Conservation (phyloP, 495 filamentous ascomycete genomes). For the Talaromyces trachyspermus region DNA sequence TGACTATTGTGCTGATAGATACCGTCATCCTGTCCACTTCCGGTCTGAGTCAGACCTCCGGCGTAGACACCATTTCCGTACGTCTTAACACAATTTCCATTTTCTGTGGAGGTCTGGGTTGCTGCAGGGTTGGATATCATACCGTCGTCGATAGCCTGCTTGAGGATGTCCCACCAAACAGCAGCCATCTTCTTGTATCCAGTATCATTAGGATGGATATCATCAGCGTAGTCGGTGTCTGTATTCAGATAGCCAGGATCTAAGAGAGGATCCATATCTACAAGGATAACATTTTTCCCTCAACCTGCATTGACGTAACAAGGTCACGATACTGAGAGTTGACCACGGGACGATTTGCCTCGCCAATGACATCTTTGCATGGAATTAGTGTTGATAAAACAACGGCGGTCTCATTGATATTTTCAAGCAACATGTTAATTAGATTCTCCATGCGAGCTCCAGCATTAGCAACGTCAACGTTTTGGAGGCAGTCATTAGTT, state of each 20-base stretch:
- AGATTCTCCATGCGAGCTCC: background rate
- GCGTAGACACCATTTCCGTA: background rate
- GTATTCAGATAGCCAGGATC: no score
- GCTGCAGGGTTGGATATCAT: background rate
- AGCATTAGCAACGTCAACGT: background rate
- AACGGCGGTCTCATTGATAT: background rate
- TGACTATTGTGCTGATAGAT: background rate
- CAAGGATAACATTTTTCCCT: background rate
- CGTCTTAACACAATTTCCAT: background rate
- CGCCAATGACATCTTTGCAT: background rate
- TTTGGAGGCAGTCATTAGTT: conserved; percentile 1
- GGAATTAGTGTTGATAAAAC: background rate
- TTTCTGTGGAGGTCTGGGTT: background rate
- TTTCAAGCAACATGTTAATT: background rate
- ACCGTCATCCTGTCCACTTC: background rate
- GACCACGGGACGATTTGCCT: background rate
- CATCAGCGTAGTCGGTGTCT: conserved; percentile 15
- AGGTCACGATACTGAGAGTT: background rate
- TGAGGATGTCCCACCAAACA: conserved; percentile 26
- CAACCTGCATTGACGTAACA: background rate
- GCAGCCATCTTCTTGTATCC: conserved; percentile 41
- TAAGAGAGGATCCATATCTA: background rate
- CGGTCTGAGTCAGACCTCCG: background rate
- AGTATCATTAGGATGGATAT: conserved; percentile 32
- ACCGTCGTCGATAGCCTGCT: conserved; percentile 9